Evolutionary conservation across 2,329 filamentous ascomycete genomes (phyloP), one percentile per base, ranked within the genome.

Genomic region (Penicillium sp.): DNA sequence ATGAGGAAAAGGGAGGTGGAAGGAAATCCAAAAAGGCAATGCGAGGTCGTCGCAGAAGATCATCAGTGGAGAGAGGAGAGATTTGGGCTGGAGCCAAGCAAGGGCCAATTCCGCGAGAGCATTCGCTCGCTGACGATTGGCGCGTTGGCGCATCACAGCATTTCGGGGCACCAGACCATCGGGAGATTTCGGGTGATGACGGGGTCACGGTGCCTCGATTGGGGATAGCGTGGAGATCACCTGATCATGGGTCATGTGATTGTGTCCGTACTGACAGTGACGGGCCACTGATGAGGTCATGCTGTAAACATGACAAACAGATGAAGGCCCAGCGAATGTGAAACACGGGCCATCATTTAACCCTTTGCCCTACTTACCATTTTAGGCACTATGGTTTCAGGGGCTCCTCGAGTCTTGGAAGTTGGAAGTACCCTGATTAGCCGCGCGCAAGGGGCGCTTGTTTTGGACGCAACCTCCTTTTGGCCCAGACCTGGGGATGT

Each of bases 381-480:
- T 55, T 49, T 14, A 14, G 39, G 53, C 15, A 31, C 22, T 39
- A 28, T 57, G 31, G 54, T 57, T 55, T 63, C 62, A 64, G 62
- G 62, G 55, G 55, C 37, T 49, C 45, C 22, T 22, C 54, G 49
- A 42, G 61, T 43, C 59, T 67, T 64, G 64, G 64, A 61, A 66
- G 61, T 60, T 60, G 35, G 54, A 43, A 22, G 34, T 10, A 15
- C 56, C 48, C 34, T 61, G 55, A 54, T 54, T 54, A 75, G 67
- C 66, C 74, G 73, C 74, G 73, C 73, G 72, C 68, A 73, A 75
- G 72, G 70, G 68, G 74, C 74, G 74, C 72, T 72, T 75, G 71
- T 71, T 71, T 57, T 57, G 61, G 62, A 62, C 60, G 39, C 31
- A 55, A 72, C 67, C 70, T 72, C 72, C 73, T 74, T 74, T 74